Evolutionary conservation across 192 early-diverging fungal species (phyloP), one percentile per base, ranked within the genome.

Genomic region (Blastocladiella britannica): DNA sequence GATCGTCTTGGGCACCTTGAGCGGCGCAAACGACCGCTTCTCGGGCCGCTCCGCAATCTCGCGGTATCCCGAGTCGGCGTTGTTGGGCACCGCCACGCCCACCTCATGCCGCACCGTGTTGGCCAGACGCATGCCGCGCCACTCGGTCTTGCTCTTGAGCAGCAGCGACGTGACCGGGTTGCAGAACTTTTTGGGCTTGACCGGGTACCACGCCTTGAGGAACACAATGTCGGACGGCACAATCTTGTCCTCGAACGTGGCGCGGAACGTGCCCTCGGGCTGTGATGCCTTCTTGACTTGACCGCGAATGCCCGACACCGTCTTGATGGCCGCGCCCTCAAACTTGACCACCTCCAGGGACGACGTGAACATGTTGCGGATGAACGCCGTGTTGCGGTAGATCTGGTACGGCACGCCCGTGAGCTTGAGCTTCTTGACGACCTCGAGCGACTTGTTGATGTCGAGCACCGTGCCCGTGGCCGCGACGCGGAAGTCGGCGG

Each of bases 351-450:
- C 93, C 60, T 99, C 95, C 22, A 99, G 74, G 43, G 85, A 68
- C 26, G 87, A 84, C 31, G 85, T 93, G 67, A 99, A 99, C 95
- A 99, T 99, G 67, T 93, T 86, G 70, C 87, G 89, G 63, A 99
- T 75, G 60, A 97, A 93, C 25, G 93, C 92, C 8, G 93, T 95
- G 73, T 99, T 92, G 65, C 87, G 91, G 77, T 83, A 88, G 55
- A 99, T 84, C 69, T 97, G 95, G 69, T 81, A 80, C 20, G 95
- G 95, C 28, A 71, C 72, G 57, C 95, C 95, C 0, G 89, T 94
- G 58, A 99, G 76, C 74, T 99, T 99, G 37, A 99, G 80, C 75
- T 99, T 99, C 73, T 99, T 99, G 65, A 97, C 95, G 65, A 99
- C 82, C 62, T 97, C 91, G 25, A 84, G 78, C 9, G 84, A 73